These are phyloP conservation scores for Mycotypha africana DNA, from an alignment of 371 early-diverging fungal species.

Conservation along the genomic window DNA sequence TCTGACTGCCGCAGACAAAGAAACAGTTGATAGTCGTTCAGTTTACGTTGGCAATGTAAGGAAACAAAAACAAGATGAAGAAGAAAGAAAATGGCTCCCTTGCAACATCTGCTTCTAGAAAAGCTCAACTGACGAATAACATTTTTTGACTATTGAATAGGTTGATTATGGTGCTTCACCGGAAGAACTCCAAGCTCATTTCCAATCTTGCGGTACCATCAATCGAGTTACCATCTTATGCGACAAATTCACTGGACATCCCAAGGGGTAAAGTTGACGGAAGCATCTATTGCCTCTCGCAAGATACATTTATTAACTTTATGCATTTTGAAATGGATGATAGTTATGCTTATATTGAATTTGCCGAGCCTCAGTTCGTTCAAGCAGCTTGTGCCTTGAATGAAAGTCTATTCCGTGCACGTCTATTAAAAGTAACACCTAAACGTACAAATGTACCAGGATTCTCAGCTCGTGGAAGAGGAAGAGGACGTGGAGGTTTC, in stretches of 20 bases:
- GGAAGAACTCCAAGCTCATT: slow-evolving; percentile 95
- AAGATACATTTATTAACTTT: too few species aligned
- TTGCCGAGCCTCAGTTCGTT: slow-evolving; percentile 84
- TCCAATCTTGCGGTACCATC: slow-evolving; percentile 95
- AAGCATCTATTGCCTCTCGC: too few species aligned
- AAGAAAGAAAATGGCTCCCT: not conserved
- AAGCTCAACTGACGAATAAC: too few species aligned
- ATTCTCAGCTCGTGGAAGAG: slow-evolving; percentile 67
- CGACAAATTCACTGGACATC: slow-evolving; percentile 93
- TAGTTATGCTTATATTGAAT: slow-evolving; percentile 94
- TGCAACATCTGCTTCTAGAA: too few species aligned
- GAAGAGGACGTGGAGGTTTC: slow-evolving; percentile 55
- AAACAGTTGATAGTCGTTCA: slow-evolving; percentile 88
- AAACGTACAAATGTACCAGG: slow-evolving; percentile 98
- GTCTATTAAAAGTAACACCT: slow-evolving; percentile 76
- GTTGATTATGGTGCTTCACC: slow-evolving; percentile 95
- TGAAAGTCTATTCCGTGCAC: slow-evolving; percentile 85
- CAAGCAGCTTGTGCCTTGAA: slow-evolving; percentile 83
- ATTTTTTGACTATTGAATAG: slow-evolving; percentile 23
- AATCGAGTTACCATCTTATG: slow-evolving; percentile 95
- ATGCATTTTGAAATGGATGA: too few species aligned
- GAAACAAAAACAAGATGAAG: not conserved
- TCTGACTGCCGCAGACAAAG: slow-evolving; percentile 51
- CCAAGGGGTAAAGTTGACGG: slow-evolving; percentile 90
- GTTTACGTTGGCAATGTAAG: slow-evolving; percentile 93